These are phyloP conservation scores for Niebla homalea DNA, from an alignment of 495 filamentous ascomycete species.

Conservation along the genomic window DNA sequence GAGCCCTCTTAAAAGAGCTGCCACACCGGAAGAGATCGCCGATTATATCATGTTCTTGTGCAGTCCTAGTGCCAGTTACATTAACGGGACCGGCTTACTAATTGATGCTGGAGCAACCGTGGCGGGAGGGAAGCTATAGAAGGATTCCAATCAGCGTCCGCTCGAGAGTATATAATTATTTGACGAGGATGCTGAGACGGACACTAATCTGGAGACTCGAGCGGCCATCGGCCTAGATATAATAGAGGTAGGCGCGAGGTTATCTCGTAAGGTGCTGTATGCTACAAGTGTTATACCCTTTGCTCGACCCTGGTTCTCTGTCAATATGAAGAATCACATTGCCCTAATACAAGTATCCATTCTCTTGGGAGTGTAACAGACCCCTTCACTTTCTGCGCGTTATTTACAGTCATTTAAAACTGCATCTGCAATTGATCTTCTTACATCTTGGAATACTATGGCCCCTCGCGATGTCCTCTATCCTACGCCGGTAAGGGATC, in stretches of 20 bases:
- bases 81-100: constrained; percentile 2
- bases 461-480: background rate
- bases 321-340: background rate
- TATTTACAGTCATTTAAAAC: background rate
- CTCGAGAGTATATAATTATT: no score
- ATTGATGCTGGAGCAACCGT: background rate
- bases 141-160: no score
- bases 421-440: background rate
- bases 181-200: no score
- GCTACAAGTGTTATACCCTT: background rate
- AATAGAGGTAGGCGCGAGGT: no score
- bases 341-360: background rate
- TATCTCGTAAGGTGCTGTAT: no score
- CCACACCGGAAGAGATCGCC: constrained; percentile 1
- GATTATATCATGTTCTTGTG: constrained; percentile 3
- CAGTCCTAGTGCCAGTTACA: constrained; percentile 1
- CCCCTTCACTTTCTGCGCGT: background rate
- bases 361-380: background rate
- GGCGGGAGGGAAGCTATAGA: no score
- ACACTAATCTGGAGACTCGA: no score
- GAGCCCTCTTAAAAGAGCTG: background rate
- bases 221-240: no score
- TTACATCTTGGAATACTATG: background rate
- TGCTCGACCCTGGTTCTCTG: background rate
- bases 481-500: background rate